Percentiles rank a stretch among this genome's conserved stretches.
phyloP scores from a whole-genome alignment of 331 rosid genomes.

The Phaseolus coccineus region DNA sequence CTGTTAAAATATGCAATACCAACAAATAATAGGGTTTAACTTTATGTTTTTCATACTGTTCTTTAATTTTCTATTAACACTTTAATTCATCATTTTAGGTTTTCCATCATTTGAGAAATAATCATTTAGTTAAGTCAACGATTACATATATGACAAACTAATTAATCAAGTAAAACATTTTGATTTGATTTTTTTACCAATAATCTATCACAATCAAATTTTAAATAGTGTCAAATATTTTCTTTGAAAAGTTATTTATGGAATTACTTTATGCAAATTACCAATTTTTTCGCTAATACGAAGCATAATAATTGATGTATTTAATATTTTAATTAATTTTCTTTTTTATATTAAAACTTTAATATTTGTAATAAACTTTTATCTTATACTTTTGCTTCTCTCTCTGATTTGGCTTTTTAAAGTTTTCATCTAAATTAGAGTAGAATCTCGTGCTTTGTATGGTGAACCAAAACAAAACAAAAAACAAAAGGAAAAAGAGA shows the following conservation, averaged over 20 bases:
- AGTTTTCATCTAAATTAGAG: too few species aligned
- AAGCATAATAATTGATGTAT: not conserved
- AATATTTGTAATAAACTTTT: too few species aligned
- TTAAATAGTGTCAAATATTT: not conserved
- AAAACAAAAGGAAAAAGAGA: too few species aligned
- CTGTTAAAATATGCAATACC: not conserved
- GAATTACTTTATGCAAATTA: not conserved
- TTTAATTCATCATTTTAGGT: too few species aligned
- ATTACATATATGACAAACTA: not conserved
- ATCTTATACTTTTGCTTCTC: too few species aligned
- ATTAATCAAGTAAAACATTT: not conserved
- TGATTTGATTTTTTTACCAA: not conserved
- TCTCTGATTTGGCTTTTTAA: too few species aligned
- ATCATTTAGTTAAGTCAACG: not conserved
- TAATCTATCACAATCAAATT: not conserved
- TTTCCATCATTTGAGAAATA: too few species aligned
- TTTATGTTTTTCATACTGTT: not conserved
- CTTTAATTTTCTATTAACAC: not conserved
- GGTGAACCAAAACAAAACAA: too few species aligned
- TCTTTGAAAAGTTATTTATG: not conserved
- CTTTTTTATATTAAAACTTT: not conserved
- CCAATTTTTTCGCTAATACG: not conserved
- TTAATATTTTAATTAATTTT: not conserved
- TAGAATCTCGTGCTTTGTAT: too few species aligned
- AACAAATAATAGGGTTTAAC: not conserved